Conservation (phyloP, 2,329 filamentous ascomycete genomes). For the Fusarium zealandicum region DNA sequence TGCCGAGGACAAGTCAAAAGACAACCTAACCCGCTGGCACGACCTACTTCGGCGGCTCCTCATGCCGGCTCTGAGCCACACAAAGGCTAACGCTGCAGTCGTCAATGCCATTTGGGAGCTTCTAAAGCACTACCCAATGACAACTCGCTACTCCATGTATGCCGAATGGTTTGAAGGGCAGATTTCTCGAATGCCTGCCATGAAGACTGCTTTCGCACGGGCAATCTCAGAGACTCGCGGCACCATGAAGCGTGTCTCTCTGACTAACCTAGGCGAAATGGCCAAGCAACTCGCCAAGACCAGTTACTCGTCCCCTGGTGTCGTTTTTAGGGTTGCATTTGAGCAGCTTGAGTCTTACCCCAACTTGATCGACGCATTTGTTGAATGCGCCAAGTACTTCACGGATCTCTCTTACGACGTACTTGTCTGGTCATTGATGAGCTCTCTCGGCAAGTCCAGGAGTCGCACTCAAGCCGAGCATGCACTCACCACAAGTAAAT, state of each 20-base stretch:
- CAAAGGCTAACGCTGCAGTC: constrained; percentile 81
- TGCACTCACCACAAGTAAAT: constrained; percentile 80
- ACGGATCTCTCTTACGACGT: constrained; percentile 93
- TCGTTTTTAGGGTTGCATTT: constrained; percentile 89
- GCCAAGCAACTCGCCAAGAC: constrained; percentile 89
- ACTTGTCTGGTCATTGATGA: constrained; percentile 90
- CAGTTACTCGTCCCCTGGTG: constrained; percentile 87
- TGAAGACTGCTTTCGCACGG: constrained; percentile 79
- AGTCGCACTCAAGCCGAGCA: constrained; percentile 69
- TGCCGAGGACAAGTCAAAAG: constrained; percentile 70
- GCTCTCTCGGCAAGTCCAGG: constrained; percentile 68
- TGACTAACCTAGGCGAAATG: constrained; percentile 86
- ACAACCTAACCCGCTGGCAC: constrained; percentile 81
- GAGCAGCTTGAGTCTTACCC: constrained; percentile 92
- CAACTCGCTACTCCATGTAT: constrained; percentile 85
- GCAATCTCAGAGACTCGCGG: constrained; percentile 82
- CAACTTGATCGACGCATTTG: constrained; percentile 93
- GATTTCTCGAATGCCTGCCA: constrained; percentile 77
- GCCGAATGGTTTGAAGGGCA: constrained; percentile 89
- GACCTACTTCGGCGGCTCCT: constrained; percentile 83
- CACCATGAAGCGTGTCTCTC: constrained; percentile 87
- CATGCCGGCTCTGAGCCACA: constrained; percentile 87
- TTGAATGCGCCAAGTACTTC: constrained; percentile 94
- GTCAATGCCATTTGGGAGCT: constrained; percentile 89
- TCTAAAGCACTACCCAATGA: constrained; percentile 77